Evolutionary conservation across 225 moss, liverwort and hornwort genomes (phyloP).

Genomic region (Anthoceros angustus): DNA sequence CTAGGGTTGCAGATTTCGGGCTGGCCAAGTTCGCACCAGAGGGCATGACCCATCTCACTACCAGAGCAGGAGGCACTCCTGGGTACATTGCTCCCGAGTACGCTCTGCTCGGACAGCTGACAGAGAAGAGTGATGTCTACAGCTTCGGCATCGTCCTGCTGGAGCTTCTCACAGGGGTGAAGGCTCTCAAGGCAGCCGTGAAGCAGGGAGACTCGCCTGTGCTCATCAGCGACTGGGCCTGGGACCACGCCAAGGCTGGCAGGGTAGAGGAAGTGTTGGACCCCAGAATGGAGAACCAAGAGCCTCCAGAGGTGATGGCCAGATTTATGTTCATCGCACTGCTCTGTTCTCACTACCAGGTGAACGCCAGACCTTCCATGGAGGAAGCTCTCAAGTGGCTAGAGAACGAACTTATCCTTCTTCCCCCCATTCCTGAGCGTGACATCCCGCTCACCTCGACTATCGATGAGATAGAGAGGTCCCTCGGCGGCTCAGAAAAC

Average conservation of each 20-base stretch:
- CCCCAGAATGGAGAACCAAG: conserved; percentile 14
- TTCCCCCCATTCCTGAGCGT: conserved; percentile 51
- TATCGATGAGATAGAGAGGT: conserved; percentile 13
- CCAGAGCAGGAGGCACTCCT: conserved; percentile 55
- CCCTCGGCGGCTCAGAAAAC: neutral
- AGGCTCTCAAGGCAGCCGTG: conserved; percentile 10
- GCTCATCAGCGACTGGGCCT: conserved; percentile 48
- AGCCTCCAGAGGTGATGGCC: conserved; percentile 31
- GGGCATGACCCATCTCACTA: conserved; percentile 69
- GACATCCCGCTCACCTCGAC: conserved; percentile 44
- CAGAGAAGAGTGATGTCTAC: conserved; percentile 89
- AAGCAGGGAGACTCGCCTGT: neutral
- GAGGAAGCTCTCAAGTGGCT: conserved; percentile 51
- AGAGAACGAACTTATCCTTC: conserved; percentile 23
- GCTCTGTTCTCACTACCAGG: conserved; percentile 46
- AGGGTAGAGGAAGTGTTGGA: conserved; percentile 29
- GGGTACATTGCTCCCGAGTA: conserved; percentile 88
- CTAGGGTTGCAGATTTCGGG: conserved; percentile 76
- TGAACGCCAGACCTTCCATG: conserved; percentile 42
- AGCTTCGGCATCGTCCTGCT: conserved; percentile 85
- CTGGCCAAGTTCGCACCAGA: conserved; percentile 72
- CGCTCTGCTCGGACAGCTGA: conserved; percentile 59
- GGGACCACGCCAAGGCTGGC: conserved; percentile 40
- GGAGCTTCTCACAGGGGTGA: conserved; percentile 56
- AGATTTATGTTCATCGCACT: conserved; percentile 44